Base-by-base conservation (phyloP, 257 asterid species). In the Solanum neorickii region DNA sequence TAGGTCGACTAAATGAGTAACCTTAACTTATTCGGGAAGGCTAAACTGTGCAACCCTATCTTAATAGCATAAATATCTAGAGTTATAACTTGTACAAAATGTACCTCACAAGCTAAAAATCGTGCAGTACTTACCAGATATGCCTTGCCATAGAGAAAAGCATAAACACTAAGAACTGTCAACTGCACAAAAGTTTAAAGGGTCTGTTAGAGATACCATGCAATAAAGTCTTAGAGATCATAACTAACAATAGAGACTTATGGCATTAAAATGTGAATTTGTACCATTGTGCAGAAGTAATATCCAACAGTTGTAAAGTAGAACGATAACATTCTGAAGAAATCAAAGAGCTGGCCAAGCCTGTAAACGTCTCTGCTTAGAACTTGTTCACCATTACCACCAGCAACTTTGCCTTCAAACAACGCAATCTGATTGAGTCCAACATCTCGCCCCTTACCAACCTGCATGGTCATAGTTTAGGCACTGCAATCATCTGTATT, bases 331-430 rank as follows among this genome's bases (percentile, higher is more conserved):
- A 95, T 97, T 92, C 99, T 91, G 91, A 97, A 95, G 91, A 97
- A 97, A 91, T 96, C 99, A 91, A 97, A 94, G 88, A 93, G 99
- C 94, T 97, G 98, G 62, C 99, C 99, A 90, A 97, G 98, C 91
- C 99, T 91, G 92, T 97, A 97, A 72, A 97, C 92, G 88, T 97
- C 99, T 92, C 99, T 93, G 86, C 99, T 97, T 77, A 97, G 97
- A 91, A 97, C 96, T 95, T 97, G 99, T 89, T 97, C 99, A 76
- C 99, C 99, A 89, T 97, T 97, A 72, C 99, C 99, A 23, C 99
- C 99, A 91, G 99, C 98, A 89, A 97, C 99, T 91, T 95, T 97
- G n/a, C 99, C 99, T 94, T 97, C 99, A 92, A 97, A 97, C 76
- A 97, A 86, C 74, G 99, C 99, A 88, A 97, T 95, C 93, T 97